phyloP scores from a whole-genome alignment of 805 yeast species.

The Candida sonorensis region DNA sequence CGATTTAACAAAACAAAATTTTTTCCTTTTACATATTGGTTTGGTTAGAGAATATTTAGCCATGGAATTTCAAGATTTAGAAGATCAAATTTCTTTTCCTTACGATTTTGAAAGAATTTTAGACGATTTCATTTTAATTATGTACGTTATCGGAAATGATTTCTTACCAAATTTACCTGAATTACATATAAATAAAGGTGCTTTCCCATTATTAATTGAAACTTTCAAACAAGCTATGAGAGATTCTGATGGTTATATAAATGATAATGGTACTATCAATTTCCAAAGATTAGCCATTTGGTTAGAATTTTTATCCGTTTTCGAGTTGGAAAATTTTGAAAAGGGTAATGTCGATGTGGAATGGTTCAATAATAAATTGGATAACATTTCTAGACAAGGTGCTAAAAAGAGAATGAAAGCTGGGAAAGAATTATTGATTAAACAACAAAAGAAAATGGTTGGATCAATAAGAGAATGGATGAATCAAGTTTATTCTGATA shows the following conservation, averaged over 20 bases:
- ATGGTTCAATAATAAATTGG: slow-evolving; percentile 86
- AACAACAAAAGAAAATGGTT: slow-evolving; percentile 70
- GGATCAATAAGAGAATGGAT: slow-evolving; percentile 50
- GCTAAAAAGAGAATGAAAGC: slow-evolving; percentile 58
- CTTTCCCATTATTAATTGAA: slow-evolving; percentile 84
- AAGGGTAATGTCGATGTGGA: slow-evolving; percentile 76
- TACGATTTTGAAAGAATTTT: slow-evolving; percentile 83
- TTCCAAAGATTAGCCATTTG: slow-evolving; percentile 64
- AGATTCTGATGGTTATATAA: slow-evolving; percentile 75
- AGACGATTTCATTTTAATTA: slow-evolving; percentile 87
- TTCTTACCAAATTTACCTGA: slow-evolving; percentile 96
- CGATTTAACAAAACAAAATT: slow-evolving; percentile 69
- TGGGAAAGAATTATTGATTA: slow-evolving; percentile 58
- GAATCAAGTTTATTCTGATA: slow-evolving; percentile 22
- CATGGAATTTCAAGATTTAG: slow-evolving; percentile 72
- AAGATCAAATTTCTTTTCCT: slow-evolving; percentile 53
- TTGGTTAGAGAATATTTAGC: slow-evolving; percentile 86
- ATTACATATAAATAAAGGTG: slow-evolving; percentile 88
- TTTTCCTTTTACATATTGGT: slow-evolving; percentile 76
- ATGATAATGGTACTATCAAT: slow-evolving; percentile 77
- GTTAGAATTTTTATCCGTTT: slow-evolving; percentile 67
- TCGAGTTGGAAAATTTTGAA: slow-evolving; percentile 84
- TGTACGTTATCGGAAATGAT: slow-evolving; percentile 96
- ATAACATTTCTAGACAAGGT: slow-evolving; percentile 68
- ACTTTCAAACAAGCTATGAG: slow-evolving; percentile 79